Base-by-base conservation (phyloP, 495 filamentous ascomycete genomes). In the Xylaria venustula region DNA sequence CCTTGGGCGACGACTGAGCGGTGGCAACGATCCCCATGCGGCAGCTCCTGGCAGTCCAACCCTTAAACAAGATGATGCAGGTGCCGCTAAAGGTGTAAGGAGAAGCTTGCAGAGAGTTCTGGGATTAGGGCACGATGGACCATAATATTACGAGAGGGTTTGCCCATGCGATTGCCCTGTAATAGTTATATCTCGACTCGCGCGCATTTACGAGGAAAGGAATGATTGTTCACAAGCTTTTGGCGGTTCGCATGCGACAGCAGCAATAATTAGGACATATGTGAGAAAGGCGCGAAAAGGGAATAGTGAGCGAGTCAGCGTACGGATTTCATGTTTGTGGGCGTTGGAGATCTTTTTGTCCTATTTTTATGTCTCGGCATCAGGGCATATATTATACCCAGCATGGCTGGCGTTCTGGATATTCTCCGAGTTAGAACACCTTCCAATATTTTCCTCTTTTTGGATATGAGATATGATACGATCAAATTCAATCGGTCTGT, bases 51-150 rank as follows among this genome's bases (percentile, higher is more conserved):
- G 58, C 47, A 66, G 54, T 46, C 53, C 55, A 17, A 58, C 60
- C 15, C 54, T 60, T 19, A 67, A 84, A 52, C 79, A 77, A 41
- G 83, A 86, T 42, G 80, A 87, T 52, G 75, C 80, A 48, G 75
- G 80, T 36, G 73, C 73, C 7, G 60, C 71, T 0, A 76, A 73
- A 53, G 70, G 69, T 26, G 69, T 79, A 26, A 64, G 71, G 50
- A 69, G 71, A 63, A 76, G 78, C 61, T 34, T 79, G 62, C 77
- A 79, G 36, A 67, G 74, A 64, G 65, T 73, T 63, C 17, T 79
- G 62, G 69, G 71, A 0, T 63, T 80, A 26, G 74, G 72, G 0
- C 70, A 74, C 54, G 69, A 69, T 25, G 56, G 30, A 19, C 37
- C 58, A 62, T 50, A 22, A 17, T 25, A 1, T 23, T 45, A 45